Conservation (phyloP, 495 filamentous ascomycete genomes). For the Hypoxylon subgilvum region DNA sequence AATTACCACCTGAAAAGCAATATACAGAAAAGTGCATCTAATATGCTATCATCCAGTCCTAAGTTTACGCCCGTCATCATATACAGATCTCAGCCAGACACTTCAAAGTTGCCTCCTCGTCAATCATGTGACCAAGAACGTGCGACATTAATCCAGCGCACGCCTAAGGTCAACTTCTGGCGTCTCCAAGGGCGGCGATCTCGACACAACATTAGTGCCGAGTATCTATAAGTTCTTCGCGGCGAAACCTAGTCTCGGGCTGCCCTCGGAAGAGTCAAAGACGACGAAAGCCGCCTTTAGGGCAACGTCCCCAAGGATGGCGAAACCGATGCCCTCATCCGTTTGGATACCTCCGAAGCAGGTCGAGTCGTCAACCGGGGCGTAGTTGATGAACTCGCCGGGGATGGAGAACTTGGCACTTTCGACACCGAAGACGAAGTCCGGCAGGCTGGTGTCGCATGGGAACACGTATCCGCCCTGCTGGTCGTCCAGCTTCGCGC, state of each 20-base stretch:
- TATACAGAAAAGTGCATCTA: slow-evolving; percentile 24
- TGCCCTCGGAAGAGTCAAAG: slow-evolving; percentile 57
- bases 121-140: background rate
- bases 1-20: slow-evolving; percentile 18
- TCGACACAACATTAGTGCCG: no score
- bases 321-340: slow-evolving; percentile 65
- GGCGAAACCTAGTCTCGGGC: slow-evolving; percentile 61
- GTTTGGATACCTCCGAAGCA: slow-evolving; percentile 70
- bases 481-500: slow-evolving; percentile 50
- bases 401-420: slow-evolving; percentile 56
- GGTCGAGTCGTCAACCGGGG: slow-evolving; percentile 41
- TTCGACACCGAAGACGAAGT: slow-evolving; percentile 64
- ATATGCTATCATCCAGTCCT: no score
- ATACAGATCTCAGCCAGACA: slow-evolving; percentile 26
- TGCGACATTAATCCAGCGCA: slow-evolving; percentile 9
- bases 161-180: background rate
- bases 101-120: slow-evolving; percentile 4
- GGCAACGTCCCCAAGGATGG: slow-evolving; percentile 77
- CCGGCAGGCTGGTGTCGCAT: slow-evolving; percentile 65
- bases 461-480: slow-evolving; percentile 71
- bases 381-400: slow-evolving; percentile 62
- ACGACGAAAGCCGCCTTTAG: slow-evolving; percentile 80
- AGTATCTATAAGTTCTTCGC: slow-evolving; percentile 39
- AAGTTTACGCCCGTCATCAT: no score
- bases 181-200: no score